phyloP scores from a whole-genome alignment of 495 filamentous ascomycete species.

The Platismatia glauca region DNA sequence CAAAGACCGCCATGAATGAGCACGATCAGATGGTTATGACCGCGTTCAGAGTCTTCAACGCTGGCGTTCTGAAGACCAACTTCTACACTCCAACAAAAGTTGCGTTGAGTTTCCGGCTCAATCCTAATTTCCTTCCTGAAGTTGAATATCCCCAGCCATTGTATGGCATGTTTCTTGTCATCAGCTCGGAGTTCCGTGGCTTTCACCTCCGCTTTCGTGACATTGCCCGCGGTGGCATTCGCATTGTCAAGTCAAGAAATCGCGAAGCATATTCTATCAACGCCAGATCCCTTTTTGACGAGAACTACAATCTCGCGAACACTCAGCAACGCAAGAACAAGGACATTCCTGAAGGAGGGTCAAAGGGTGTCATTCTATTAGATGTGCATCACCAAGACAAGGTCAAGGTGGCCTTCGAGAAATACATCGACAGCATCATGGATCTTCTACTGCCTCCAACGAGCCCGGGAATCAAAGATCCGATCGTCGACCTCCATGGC shows the following conservation, averaged over 20 bases:
- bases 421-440: constrained; percentile 97
- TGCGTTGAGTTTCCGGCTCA: constrained; percentile 88
- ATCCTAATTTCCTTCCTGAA: constrained; percentile 79
- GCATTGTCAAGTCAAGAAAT: constrained; percentile 95
- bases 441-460: constrained; percentile 82
- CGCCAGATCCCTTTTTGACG: constrained; percentile 88
- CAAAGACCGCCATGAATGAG: constrained; percentile 75
- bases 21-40: constrained; percentile 98
- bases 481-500: constrained; percentile 88
- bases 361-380: constrained; percentile 93
- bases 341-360: constrained; percentile 98
- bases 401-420: constrained; percentile 85
- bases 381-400: constrained; percentile 92
- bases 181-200: constrained; percentile 90
- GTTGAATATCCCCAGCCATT: constrained; percentile 89
- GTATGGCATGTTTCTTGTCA: constrained; percentile 97
- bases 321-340: constrained; percentile 99
- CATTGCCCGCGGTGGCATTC: constrained; percentile 92
- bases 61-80: constrained; percentile 87
- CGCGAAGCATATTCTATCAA: constrained; percentile 94
- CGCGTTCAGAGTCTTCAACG: constrained; percentile 93
- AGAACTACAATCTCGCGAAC: constrained; percentile 97
- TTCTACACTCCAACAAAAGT: constrained; percentile 99
- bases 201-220: constrained; percentile 98
- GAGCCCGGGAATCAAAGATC: constrained; percentile 96